Evolutionary conservation across 352 stramenopile genomes (phyloP), one percentile per base, ranked within the genome.

Genomic region (Phytopythium montanum): DNA sequence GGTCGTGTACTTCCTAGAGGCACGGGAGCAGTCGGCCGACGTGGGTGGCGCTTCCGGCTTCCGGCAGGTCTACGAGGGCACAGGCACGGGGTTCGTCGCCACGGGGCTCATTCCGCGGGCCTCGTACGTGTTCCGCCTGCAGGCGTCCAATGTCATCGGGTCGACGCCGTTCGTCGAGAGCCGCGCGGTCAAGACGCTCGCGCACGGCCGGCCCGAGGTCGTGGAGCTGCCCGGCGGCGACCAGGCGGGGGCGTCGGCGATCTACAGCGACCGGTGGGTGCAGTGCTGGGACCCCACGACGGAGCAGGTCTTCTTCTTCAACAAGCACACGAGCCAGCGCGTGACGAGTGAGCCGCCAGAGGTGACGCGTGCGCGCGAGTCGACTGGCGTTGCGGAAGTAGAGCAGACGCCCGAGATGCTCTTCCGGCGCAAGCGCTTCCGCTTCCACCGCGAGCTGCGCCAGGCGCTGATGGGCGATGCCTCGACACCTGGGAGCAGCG

Each of bases 271-370:
- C 50, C 75, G 75, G 0, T 96, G 88, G 88, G 76, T 95, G 12
- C 84, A 92, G 60, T 96, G 86, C 70, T 96, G 88, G 88, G 88
- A 96, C 38, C 75, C 75, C 34, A 89, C 87, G 61, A 75, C 83
- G 10, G 85, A 95, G 60, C 72, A 91, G 57, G 79, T 94, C 0
- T 96, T 96, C 62, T 96, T 87, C 68, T 96, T 95, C 69, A 93
- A 96, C 68, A 88, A 88, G 64, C 90, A 84, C 29, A 92, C 82
- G 5, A 85, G 78, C 36, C 80, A 91, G 59, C 81, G 75, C 16
- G 80, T 87, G 34, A 85, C 67, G 0, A 69, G 85, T 5, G 81
- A 91, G 45, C 79, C 80, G 19, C 62, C 41, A 9, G 84, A 93
- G 26, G 31, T 93, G 1, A 56, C 54, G 0, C 65, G 70, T 7